Percentiles rank a stretch among this genome's conserved stretches.
These are phyloP conservation scores for Elsinoe australis DNA, from an alignment of 2,329 filamentous ascomycete genomes.

Conservation along the genomic window DNA sequence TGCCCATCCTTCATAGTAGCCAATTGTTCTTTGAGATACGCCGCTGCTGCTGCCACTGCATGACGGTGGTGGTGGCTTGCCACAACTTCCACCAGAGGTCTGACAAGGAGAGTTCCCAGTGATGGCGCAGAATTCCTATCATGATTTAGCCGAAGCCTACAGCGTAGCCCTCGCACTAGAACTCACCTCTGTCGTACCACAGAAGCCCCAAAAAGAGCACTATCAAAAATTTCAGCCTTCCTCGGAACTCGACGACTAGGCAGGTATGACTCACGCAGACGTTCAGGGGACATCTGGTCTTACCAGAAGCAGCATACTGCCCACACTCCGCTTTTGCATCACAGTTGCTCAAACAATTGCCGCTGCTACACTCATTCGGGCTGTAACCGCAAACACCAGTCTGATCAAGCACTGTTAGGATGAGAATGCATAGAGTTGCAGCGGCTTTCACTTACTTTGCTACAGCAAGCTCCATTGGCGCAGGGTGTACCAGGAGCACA, in stretches of 20 bases:
- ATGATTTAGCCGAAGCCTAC: too few relatives aligned
- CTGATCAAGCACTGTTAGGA: not conserved
- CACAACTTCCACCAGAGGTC: not conserved
- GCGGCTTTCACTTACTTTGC: not conserved
- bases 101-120: not conserved
- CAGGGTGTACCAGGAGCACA: not conserved
- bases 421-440: too few relatives aligned
- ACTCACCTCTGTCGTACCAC: too few relatives aligned
- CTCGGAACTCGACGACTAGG: too few relatives aligned
- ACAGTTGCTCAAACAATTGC: conserved; percentile 6
- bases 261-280: too few relatives aligned
- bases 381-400: not conserved
- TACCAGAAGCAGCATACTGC: not conserved
- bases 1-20: conserved; percentile 16
- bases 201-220: conserved; percentile 1
- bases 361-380: not conserved
- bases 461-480: not conserved
- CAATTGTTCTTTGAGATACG: not conserved
- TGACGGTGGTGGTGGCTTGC: not conserved
- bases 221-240: conserved; percentile 4
- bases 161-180: too few relatives aligned
- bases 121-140: conserved; percentile 5
- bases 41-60: not conserved
- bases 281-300: conserved; percentile 13
- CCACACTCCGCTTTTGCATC: conserved; percentile 10